Base-by-base conservation (phyloP, 208 protist genomes). In the Giardia duodenalis region DNA sequence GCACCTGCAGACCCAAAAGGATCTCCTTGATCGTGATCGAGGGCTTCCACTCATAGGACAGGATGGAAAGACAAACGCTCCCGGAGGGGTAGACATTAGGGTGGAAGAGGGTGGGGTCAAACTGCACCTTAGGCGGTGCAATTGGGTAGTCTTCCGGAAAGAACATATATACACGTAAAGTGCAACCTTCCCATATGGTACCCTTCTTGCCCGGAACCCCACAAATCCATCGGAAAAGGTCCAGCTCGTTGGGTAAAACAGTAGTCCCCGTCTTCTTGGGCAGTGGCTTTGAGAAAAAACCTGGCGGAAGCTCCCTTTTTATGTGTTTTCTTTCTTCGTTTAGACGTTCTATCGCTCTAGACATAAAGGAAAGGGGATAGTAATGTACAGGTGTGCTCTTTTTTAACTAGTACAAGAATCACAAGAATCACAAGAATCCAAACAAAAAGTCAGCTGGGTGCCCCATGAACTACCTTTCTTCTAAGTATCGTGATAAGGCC, bases 1-100 rank as follows among this genome's bases (percentile, higher is more conserved):
- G 95, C 92, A 98, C 97, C 95, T 99, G 98, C 47, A 99, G 98
- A n/a, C 98, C 98, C 0, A 99, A 93, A 19, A 99, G 95, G 39
- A 99, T 98, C 93, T 97, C 67, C 95, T 99, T 99, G 44, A 99
- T 95, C 0, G 97, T 99, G 44, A 99, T 97, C 46, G 96, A 97
- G 42, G 98, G 98, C 92, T 97, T 96, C 98, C 98, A 99, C 93
- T 98, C 97, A 93, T 99, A 98, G 87, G 99, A 97, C 93, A 99
- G 98, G 93, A 99, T 99, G 0, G 96, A 98, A 0, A 99, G 94
- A 95, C 98, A 99, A 30, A 99, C 97, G 1, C 97, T 99, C 43
- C 98, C 98, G 76, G 96, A 98, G 0, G 97, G 98, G 93, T 98
- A 99, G 0, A 99, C 95, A 94, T 99, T 99, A 30, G 98, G 98